Evolutionary conservation across 768 basidiomycete genomes (phyloP), one percentile per base, ranked within the genome.

Genomic region (Ephemerocybe angulata): DNA sequence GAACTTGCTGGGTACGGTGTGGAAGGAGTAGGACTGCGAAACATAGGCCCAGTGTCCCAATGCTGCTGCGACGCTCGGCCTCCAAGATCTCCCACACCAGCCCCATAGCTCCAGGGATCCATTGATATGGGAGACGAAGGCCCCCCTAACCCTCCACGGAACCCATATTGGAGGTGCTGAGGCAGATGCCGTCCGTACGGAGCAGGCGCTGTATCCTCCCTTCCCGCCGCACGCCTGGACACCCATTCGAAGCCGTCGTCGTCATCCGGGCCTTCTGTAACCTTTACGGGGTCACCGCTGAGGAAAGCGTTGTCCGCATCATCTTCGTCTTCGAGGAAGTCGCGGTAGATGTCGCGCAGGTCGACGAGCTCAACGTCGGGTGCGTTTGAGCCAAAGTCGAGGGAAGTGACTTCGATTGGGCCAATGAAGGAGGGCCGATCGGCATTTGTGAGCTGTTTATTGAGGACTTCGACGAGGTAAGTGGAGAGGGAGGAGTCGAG

Each of bases 371-470:
- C 92, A 22, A 95, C 81, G 56, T 94, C 88, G 3, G 97, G 97
- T 2, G 85, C 67, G 19, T 76, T 74, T 0, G 86, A 83, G 29
- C 97, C 97, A 70, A 99, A 95, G 55, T 93, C 90, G 52, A 98
- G 80, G 3, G 86, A 85, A 1, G 85, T 87, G 53, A 98, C 85
- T 56, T 87, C 81, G 55, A 98, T 84, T 13, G 95, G 93, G 2
- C 97, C 97, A 33, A 99, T 90, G 69, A 95, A 98, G 10, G 93
- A 93, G 0, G 96, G 97, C n/a, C 91, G 74, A 29, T 82, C 71
- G 2, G 86, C 83, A 47, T 72, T 79, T 5, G 79, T 65, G 22
- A 99, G 86, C 54, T 92, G 88, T 55, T 75, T 74, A 73, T 97
- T 94, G 63, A 99, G 85, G 44, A 87, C 65, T 35, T 82, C 77